Evolutionary conservation across 352 stramenopile species (phyloP).

Genomic region (Phytopythium vexans): DNA sequence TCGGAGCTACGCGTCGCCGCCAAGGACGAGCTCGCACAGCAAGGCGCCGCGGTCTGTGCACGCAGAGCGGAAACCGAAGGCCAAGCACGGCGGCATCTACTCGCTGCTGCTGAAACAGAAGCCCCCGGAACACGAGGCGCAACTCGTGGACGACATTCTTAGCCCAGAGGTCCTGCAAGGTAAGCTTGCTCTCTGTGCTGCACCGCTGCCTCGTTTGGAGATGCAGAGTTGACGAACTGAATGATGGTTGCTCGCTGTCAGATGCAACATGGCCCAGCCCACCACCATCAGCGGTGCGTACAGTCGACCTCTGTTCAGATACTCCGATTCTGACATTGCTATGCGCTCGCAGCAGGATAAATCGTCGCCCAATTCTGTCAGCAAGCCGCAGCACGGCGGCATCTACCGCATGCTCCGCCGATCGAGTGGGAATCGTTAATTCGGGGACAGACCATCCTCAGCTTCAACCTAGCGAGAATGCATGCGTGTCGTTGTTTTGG

Average conservation of each 20-base stretch:
- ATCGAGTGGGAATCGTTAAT: conserved; percentile 8
- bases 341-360: conserved; percentile 4
- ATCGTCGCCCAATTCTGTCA: conserved; percentile 30
- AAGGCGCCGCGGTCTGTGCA: conserved; percentile 11
- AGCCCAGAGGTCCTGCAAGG: conserved; percentile 17
- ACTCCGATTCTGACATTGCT: no score
- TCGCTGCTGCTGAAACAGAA: conserved; percentile 70
- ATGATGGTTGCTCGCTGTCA: neutral
- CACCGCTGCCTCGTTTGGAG: no score
- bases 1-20: conserved; percentile 10
- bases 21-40: conserved; percentile 9
- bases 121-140: conserved; percentile 35
- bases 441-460: no score
- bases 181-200: neutral
- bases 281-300: no score
- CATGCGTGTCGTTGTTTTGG: conserved; percentile 1
- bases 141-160: conserved; percentile 51
- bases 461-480: conserved; percentile 1
- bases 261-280: no score
- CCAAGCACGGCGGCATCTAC: conserved; percentile 77
- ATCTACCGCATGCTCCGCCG: conserved; percentile 70
- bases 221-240: neutral
- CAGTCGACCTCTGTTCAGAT: no score
- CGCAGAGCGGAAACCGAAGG: conserved; percentile 41
- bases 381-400: conserved; percentile 53